A percentile compares a stretch with the other conserved stretches of the same genome.
Evolutionary conservation across 495 filamentous ascomycete genomes (phyloP).

Genomic region (Aspergillus cavernicola): DNA sequence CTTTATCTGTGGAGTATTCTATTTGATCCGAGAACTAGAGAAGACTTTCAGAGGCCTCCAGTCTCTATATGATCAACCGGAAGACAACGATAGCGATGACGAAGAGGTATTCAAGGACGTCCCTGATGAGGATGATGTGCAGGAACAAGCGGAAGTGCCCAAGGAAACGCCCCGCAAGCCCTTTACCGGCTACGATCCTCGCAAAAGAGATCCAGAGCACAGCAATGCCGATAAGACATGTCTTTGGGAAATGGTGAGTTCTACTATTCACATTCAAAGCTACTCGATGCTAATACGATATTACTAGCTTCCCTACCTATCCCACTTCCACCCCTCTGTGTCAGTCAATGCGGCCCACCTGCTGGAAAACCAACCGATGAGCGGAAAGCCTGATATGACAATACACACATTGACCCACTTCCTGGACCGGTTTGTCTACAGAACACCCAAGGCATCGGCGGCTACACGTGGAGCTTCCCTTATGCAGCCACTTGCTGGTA

Average conservation of each 20-base stretch:
- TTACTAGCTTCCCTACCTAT: slow-evolving; percentile 62
- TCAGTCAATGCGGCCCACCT: slow-evolving; percentile 74
- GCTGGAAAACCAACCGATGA: slow-evolving; percentile 60
- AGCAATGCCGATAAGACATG: slow-evolving; percentile 86
- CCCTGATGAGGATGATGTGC: slow-evolving; percentile 50
- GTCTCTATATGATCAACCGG: slow-evolving; percentile 66
- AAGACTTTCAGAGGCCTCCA: slow-evolving; percentile 69
- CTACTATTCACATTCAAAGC: background rate
- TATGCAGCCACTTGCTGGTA: slow-evolving; percentile 86
- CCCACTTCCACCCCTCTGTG: slow-evolving; percentile 94
- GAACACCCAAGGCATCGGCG: slow-evolving; percentile 70
- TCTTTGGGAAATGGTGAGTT: slow-evolving; percentile 81
- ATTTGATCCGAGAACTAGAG: slow-evolving; percentile 78
- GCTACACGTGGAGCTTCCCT: slow-evolving; percentile 72
- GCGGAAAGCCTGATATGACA: slow-evolving; percentile 82
- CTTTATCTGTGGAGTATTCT: slow-evolving; percentile 86
- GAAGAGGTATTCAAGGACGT: slow-evolving; percentile 73
- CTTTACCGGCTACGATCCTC: slow-evolving; percentile 65
- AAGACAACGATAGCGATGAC: slow-evolving; percentile 62
- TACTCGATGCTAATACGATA: slow-evolving; percentile 10
- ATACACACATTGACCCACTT: slow-evolving; percentile 89
- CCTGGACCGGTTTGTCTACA: slow-evolving; percentile 94
- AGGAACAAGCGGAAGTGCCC: slow-evolving; percentile 17
- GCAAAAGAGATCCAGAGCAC: slow-evolving; percentile 86
- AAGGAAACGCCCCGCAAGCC: slow-evolving; percentile 26